Evolutionary conservation across 441 rosid species (phyloP).

Genomic region (Francoa sonchifolia): DNA sequence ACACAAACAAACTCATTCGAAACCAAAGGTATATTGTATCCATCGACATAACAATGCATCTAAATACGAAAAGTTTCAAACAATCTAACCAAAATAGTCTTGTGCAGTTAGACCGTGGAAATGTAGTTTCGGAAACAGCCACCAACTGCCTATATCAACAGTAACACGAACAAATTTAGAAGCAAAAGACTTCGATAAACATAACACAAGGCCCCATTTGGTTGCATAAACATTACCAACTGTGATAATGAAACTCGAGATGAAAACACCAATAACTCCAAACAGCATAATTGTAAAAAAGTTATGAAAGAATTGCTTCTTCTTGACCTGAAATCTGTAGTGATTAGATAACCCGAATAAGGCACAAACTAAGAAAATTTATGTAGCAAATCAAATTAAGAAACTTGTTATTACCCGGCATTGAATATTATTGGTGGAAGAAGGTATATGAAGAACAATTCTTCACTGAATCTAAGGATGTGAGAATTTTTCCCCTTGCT

Average conservation of each 20-base stretch:
- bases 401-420: constrained; percentile 50
- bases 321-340: constrained; percentile 82
- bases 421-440: constrained; percentile 95
- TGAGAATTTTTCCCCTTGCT: constrained; percentile 72
- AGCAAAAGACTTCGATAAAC: not conserved
- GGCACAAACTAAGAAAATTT: not conserved
- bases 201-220: not conserved
- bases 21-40: constrained; percentile 3
- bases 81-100: constrained; percentile 58
- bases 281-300: constrained; percentile 64
- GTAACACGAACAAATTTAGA: constrained; percentile 4
- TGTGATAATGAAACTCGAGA: constrained; percentile 46
- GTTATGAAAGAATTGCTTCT: constrained; percentile 75
- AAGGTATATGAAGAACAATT: constrained; percentile 79
- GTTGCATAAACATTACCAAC: constrained; percentile 55
- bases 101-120: constrained; percentile 39
- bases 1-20: constrained; percentile 9
- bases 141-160: constrained; percentile 56
- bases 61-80: not conserved
- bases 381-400: not conserved
- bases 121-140: constrained; percentile 54
- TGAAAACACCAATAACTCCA: constrained; percentile 69
- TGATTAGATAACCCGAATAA: not conserved
- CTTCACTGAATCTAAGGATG: constrained; percentile 61
- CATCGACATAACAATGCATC: not conserved